Percentiles rank a stretch among this genome's conserved stretches.
phyloP scores from a whole-genome alignment of 2,329 filamentous ascomycete genomes.

The Arachnopeziza araneosa region DNA sequence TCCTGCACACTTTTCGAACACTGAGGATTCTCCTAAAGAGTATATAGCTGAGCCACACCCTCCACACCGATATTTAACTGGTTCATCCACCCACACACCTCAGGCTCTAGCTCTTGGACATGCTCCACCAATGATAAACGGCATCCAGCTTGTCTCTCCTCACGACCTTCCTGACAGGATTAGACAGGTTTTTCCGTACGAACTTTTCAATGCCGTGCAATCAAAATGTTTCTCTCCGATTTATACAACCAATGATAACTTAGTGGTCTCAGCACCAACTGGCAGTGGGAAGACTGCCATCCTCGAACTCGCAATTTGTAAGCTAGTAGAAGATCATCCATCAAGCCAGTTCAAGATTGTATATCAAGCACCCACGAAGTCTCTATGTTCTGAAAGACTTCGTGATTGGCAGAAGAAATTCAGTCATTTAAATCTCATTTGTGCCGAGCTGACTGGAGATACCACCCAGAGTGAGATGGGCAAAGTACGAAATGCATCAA shows the following conservation, averaged over 20 bases:
- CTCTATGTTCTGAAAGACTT: conserved; percentile 70
- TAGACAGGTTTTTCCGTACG: conserved; percentile 64
- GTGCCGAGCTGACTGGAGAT: conserved; percentile 77
- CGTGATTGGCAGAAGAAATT: conserved; percentile 78
- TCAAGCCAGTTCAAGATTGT: conserved; percentile 69
- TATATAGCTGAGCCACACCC: conserved; percentile 6
- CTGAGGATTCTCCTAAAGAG: not conserved
- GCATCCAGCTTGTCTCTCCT: conserved; percentile 54
- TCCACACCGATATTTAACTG: conserved; percentile 7
- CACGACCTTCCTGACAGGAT: conserved; percentile 63
- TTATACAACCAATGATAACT: conserved; percentile 65
- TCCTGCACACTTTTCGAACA: not conserved
- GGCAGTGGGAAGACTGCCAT: conserved; percentile 81
- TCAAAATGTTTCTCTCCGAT: conserved; percentile 68
- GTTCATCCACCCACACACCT: conserved; percentile 1
- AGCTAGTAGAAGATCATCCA: conserved; percentile 51
- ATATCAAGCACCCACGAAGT: conserved; percentile 81
- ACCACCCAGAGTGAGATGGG: conserved; percentile 62
- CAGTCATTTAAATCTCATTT: conserved; percentile 57
- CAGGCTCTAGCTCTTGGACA: conserved; percentile 18
- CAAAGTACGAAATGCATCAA: conserved; percentile 66
- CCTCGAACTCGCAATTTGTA: conserved; percentile 77
- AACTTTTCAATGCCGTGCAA: conserved; percentile 75
- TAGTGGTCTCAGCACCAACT: conserved; percentile 76
- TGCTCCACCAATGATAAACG: conserved; percentile 33